Percentiles rank a stretch among this genome's conserved stretches.
Evolutionary conservation across 345 rosid genomes (phyloP).

Genomic region (Lumnitzera littorea): DNA sequence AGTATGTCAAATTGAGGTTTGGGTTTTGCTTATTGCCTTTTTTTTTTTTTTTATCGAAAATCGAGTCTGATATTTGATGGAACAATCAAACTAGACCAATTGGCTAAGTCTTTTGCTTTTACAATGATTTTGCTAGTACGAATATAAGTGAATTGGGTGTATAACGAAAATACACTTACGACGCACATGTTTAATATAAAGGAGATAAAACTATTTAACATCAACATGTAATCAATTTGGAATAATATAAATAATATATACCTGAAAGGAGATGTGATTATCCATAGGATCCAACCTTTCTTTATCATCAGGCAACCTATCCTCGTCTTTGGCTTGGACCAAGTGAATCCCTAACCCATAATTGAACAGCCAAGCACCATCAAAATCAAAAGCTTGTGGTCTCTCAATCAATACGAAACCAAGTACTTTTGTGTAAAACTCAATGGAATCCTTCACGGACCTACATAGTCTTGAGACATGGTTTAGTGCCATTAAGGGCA

Average conservation of each 20-base stretch:
- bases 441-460: constrained; percentile 36
- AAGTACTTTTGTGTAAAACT: constrained; percentile 55
- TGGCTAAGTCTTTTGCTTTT: too few species aligned
- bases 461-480: constrained; percentile 66
- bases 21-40: too few species aligned
- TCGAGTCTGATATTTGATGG: too few species aligned
- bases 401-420: constrained; percentile 54
- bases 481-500: constrained; percentile 57
- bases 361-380: constrained; percentile 71
- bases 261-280: constrained; percentile 72
- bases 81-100: too few species aligned
- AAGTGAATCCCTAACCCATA: constrained; percentile 69
- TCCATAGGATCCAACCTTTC: constrained; percentile 51
- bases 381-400: constrained; percentile 39
- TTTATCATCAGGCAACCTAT: constrained; percentile 27
- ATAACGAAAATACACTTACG: too few species aligned
- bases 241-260: background rate
- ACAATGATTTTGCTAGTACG: too few species aligned
- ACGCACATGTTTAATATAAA: too few species aligned
- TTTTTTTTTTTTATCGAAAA: too few species aligned
- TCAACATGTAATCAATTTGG: background rate
- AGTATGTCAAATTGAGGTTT: too few species aligned
- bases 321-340: constrained; percentile 40
- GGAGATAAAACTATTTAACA: too few species aligned
- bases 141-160: too few species aligned